Evolutionary conservation across 139 green algal genomes (phyloP).

Genomic region (Volvox africanus): DNA sequence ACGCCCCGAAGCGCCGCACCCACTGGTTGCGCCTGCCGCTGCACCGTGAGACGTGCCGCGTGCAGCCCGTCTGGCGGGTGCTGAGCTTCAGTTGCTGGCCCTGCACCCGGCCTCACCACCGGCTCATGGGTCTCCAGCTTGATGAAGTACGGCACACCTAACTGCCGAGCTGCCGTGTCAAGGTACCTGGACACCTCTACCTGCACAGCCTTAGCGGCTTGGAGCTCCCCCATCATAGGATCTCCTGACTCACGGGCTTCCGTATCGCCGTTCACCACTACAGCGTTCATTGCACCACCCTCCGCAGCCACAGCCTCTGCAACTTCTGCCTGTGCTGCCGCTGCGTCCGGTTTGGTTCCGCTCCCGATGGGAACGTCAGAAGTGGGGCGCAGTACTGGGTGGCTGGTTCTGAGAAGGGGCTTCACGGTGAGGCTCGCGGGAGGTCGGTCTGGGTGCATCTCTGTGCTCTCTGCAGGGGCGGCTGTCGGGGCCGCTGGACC

Average conservation of each 20-base stretch:
- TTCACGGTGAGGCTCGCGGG: constrained; percentile 1
- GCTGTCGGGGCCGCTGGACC: too few species aligned
- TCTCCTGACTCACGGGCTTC: too few species aligned
- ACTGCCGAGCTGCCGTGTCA: neutral
- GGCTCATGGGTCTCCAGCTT: too few species aligned
- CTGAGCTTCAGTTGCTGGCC: too few species aligned
- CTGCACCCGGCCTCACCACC: too few species aligned
- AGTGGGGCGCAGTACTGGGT: too few species aligned
- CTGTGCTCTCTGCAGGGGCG: too few species aligned
- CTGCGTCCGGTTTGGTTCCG: neutral
- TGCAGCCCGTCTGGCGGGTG: too few species aligned
- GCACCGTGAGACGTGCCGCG: neutral
- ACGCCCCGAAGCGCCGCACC: neutral
- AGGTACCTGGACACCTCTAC: neutral
- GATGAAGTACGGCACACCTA: neutral
- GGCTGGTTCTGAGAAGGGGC: neutral
- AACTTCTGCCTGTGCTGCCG: neutral
- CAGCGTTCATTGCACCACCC: neutral
- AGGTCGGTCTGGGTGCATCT: neutral
- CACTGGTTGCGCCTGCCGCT: neutral
- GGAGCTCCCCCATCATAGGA: neutral
- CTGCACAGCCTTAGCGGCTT: neutral
- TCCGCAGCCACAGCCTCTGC: neutral
- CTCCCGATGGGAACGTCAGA: too few species aligned
- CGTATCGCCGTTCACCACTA: too few species aligned